These are phyloP conservation scores for Bothriochloa decipiens DNA, from an alignment of 176 grass and related monocot species.

Conservation along the genomic window DNA sequence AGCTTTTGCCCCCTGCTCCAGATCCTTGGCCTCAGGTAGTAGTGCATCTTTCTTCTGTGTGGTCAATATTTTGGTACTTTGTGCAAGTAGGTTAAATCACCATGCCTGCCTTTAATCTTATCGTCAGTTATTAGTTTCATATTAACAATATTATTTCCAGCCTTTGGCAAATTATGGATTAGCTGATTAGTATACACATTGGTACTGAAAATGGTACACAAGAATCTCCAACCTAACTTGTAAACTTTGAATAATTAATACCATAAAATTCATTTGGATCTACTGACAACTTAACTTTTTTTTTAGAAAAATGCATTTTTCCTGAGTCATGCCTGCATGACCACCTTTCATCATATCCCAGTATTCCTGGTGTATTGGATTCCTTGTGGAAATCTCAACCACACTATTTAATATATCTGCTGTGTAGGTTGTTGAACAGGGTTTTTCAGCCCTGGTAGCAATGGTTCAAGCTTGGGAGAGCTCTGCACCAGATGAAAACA, in stretches of 20 bases:
- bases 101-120: constrained; percentile 16
- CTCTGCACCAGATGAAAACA: no score
- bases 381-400: neutral
- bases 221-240: neutral
- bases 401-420: neutral
- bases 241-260: constrained; percentile 9
- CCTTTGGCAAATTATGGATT: neutral
- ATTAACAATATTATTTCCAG: neutral
- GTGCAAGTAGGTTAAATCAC: constrained; percentile 12
- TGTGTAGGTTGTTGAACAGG: constrained; percentile 72
- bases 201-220: neutral
- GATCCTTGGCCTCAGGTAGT: constrained; percentile 90
- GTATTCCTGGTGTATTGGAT: neutral
- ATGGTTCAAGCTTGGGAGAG: no score
- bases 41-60: constrained; percentile 18
- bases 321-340: neutral
- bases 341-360: neutral
- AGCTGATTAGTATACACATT: neutral
- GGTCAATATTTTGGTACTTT: constrained; percentile 23
- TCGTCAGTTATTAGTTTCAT: constrained; percentile 2
- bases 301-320: constrained; percentile 11
- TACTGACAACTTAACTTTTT: neutral
- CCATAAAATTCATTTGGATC: neutral
- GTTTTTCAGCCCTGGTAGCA: constrained; percentile 65
- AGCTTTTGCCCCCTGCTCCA: constrained; percentile 66